These are phyloP conservation scores for Pneumocystis murina DNA, from an alignment of 1,139 yeast species.

Conservation along the genomic window DNA sequence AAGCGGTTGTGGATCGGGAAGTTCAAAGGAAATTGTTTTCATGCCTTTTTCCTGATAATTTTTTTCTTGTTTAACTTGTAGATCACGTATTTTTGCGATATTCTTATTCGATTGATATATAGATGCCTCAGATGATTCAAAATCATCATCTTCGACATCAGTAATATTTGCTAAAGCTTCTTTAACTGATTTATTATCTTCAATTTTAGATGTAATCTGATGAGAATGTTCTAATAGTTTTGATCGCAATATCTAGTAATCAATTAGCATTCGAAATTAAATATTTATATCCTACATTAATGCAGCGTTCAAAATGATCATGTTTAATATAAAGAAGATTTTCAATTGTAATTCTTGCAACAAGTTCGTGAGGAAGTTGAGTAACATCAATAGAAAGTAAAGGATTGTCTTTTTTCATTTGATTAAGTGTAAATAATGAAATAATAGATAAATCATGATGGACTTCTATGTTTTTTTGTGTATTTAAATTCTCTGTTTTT, in stretches of 20 bases:
- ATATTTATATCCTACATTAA: neutral
- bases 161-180: neutral
- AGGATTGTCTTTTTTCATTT: neutral
- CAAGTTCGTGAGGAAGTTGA: neutral
- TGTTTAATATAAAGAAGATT: neutral
- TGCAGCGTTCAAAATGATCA: neutral
- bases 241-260: neutral
- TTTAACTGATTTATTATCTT: conserved; percentile 10
- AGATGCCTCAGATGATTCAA: conserved; percentile 14
- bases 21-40: conserved; percentile 3
- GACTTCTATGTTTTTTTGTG: neutral
- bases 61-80: neutral
- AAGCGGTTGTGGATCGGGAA: conserved; percentile 8
- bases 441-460: neutral
- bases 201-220: conserved; percentile 6
- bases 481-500: neutral
- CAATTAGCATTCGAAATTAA: neutral
- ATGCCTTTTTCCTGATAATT: neutral
- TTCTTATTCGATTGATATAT: neutral
- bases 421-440: neutral
- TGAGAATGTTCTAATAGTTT: neutral
- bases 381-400: neutral
- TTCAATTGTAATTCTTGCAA: neutral
- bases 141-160: conserved; percentile 17
- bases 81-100: neutral